Evolutionary conservation across 2,329 filamentous ascomycete genomes (phyloP).

Genomic region (Sporothrix humicola): DNA sequence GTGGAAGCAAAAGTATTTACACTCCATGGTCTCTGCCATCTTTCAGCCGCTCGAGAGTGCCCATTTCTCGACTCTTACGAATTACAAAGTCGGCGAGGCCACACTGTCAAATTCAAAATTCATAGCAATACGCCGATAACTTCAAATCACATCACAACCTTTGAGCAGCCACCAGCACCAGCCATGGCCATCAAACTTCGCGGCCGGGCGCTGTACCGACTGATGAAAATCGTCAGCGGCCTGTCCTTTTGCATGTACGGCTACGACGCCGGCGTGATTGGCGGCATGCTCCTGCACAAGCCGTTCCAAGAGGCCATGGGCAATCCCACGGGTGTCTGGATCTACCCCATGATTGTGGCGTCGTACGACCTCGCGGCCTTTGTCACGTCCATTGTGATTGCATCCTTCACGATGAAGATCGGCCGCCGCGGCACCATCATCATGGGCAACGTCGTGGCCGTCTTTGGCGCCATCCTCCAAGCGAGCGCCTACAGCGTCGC

Average conservation of each 20-base stretch:
- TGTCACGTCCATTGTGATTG: constrained; percentile 14
- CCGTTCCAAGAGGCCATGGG: constrained; percentile 20
- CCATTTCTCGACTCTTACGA: no score
- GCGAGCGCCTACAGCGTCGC: constrained; percentile 10
- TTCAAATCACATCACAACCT: no score
- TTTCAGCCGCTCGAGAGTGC: no score
- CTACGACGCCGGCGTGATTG: constrained; percentile 27
- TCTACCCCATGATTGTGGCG: constrained; percentile 22
- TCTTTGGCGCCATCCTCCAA: constrained; percentile 14
- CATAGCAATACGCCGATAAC: no score
- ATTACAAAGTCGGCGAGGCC: no score
- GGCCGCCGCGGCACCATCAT: constrained; percentile 26
- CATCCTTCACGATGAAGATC: not conserved
- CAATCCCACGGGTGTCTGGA: not conserved
- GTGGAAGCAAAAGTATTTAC: no score
- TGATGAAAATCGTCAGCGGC: constrained; percentile 9
- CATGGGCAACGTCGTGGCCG: not conserved
- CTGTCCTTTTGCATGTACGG: constrained; percentile 24
- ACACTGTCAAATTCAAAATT: no score
- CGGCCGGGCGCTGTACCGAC: not conserved
- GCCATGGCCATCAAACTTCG: constrained; percentile 3
- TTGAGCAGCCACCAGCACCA: not conserved
- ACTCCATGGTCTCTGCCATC: no score
- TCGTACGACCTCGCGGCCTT: constrained; percentile 19
- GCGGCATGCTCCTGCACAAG: constrained; percentile 1